Percentiles rank a stretch among this genome's conserved stretches.
Evolutionary conservation across 1,284 basidiomycete genomes (phyloP).

Genomic region (Fomitopsis schrenkii): DNA sequence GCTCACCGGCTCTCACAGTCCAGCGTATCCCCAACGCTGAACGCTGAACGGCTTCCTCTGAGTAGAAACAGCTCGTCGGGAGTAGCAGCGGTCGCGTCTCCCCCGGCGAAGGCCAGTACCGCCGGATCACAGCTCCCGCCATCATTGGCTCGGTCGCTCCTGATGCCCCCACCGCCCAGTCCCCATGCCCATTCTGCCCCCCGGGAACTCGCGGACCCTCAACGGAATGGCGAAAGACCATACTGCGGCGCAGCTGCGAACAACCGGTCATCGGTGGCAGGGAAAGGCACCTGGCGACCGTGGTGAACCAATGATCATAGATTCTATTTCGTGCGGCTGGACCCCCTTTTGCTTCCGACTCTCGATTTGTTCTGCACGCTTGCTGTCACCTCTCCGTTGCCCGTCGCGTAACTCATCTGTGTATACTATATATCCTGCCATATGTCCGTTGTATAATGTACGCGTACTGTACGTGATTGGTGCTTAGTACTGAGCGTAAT

Average conservation of each 20-base stretch:
- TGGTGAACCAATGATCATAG: slow-evolving; percentile 3
- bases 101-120: neutral
- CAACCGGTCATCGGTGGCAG: neutral
- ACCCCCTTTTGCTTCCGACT: neutral
- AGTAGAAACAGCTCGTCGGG: neutral
- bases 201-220: neutral
- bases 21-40: slow-evolving; percentile 11
- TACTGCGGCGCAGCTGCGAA: slow-evolving; percentile 2
- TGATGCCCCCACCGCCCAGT: slow-evolving; percentile 2
- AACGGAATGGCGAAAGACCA: neutral
- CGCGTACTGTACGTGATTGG: neutral
- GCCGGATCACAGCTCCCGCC: neutral
- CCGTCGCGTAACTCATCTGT: neutral
- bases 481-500: neutral
- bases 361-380: neutral
- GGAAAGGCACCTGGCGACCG: slow-evolving; percentile 8
- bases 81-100: neutral
- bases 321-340: neutral
- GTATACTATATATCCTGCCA: neutral
- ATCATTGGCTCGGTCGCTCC: neutral
- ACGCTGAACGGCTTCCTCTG: slow-evolving; percentile 2
- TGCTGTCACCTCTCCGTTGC: neutral
- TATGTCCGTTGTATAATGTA: neutral
- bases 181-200: neutral
- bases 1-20: slow-evolving; percentile 12